Percentiles rank a stretch among this genome's conserved stretches.
These are phyloP conservation scores for Colletotrichum plurivorum DNA, from an alignment of 2,329 filamentous ascomycete genomes.

Conservation along the genomic window DNA sequence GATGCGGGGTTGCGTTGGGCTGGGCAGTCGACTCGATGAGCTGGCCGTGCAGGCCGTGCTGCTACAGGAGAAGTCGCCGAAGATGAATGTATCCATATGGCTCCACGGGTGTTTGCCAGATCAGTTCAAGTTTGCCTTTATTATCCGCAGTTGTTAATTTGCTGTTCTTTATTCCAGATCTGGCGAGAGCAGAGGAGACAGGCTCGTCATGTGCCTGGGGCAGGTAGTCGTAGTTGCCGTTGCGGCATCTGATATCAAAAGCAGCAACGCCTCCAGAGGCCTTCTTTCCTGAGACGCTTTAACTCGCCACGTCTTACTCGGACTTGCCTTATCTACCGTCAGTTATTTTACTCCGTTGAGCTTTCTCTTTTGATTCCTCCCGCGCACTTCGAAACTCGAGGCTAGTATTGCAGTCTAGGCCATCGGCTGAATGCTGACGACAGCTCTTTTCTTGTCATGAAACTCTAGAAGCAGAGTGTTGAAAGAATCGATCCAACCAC, in stretches of 20 bases:
- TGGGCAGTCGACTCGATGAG: neutral
- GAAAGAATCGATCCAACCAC: too few species aligned
- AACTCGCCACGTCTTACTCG: neutral
- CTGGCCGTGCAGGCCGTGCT: constrained; percentile 7
- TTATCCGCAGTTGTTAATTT: neutral
- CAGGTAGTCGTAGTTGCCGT: neutral
- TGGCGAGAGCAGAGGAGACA: neutral
- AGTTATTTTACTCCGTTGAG: neutral
- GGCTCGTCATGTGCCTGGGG: constrained; percentile 3
- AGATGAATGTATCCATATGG: too few species aligned
- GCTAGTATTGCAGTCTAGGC: too few species aligned
- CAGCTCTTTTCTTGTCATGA: too few species aligned
- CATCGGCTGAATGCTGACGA: too few species aligned
- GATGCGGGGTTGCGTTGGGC: constrained; percentile 8
- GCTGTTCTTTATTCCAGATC: neutral
- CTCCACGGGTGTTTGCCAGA: neutral
- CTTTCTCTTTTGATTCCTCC: neutral
- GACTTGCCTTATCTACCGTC: neutral
- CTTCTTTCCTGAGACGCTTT: neutral
- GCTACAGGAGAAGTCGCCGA: constrained; percentile 2
- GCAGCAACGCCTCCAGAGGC: constrained; percentile 1
- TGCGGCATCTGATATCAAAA: neutral
- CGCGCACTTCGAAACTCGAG: too few species aligned
- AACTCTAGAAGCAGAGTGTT: too few species aligned
- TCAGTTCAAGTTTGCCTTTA: constrained; percentile 6